phyloP scores from a whole-genome alignment of 2,329 filamentous ascomycete genomes.

The Apiospora saccharicola region DNA sequence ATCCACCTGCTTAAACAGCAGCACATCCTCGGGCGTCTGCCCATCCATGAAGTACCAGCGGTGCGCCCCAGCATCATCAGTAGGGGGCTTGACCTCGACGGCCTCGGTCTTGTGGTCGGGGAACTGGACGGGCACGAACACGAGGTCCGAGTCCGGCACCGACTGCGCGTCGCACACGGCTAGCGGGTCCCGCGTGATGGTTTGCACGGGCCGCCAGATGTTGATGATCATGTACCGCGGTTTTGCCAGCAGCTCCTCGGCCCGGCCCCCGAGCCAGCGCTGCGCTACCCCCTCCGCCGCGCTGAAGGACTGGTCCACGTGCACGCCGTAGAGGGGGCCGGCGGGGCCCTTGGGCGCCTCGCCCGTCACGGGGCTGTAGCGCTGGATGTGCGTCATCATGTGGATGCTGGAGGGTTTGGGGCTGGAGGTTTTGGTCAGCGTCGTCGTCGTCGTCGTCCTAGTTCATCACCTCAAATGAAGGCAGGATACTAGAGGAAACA shows the following conservation, averaged over 20 bases:
- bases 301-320: conserved; percentile 17
- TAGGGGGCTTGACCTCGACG: conserved; percentile 14
- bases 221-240: conserved; percentile 23
- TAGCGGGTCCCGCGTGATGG: conserved; percentile 19
- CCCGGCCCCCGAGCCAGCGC: conserved; percentile 11
- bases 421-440: not conserved
- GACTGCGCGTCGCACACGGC: conserved; percentile 23
- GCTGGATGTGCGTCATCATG: conserved; percentile 21
- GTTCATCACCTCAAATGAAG: not conserved
- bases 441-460: not conserved
- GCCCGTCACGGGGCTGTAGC: conserved; percentile 17
- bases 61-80: not conserved
- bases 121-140: conserved; percentile 22
- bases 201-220: conserved; percentile 22
- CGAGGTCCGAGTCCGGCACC: conserved; percentile 20
- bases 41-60: conserved; percentile 20
- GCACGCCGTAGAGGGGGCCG: conserved; percentile 18
- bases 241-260: conserved; percentile 19
- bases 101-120: conserved; percentile 24
- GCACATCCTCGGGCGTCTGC: conserved; percentile 19
- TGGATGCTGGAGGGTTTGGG: conserved; percentile 23
- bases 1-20: conserved; percentile 21
- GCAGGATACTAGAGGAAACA: not conserved
- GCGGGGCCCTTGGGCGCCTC: conserved; percentile 18
- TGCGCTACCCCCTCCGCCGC: conserved; percentile 15